Percentiles rank a stretch among this genome's conserved stretches.
These are phyloP conservation scores for Pisolithus orientalis DNA, from an alignment of 768 basidiomycete species.

Conservation along the genomic window DNA sequence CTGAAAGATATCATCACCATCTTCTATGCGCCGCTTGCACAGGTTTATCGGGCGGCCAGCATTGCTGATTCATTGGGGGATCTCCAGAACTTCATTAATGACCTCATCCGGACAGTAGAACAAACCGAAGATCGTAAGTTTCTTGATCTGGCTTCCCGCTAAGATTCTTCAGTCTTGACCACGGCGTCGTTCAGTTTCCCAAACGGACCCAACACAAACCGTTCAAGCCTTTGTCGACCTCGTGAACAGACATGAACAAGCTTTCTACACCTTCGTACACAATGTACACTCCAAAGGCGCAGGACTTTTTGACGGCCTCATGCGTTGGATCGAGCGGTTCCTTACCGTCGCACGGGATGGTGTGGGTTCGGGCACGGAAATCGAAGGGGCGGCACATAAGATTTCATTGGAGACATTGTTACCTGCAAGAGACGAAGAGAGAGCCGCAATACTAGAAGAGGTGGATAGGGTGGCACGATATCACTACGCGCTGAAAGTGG, in stretches of 20 bases:
- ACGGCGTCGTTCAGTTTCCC: constrained; percentile 49
- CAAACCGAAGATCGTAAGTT: constrained; percentile 79
- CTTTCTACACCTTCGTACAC: constrained; percentile 96
- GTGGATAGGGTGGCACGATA: constrained; percentile 86
- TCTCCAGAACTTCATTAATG: constrained; percentile 89
- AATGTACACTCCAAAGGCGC: constrained; percentile 97
- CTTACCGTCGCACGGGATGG: constrained; percentile 88
- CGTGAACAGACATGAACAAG: constrained; percentile 88
- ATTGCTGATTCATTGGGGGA: constrained; percentile 92
- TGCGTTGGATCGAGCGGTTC: constrained; percentile 97
- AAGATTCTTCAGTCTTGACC: background rate
- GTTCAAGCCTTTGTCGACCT: constrained; percentile 93
- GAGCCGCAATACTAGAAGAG: constrained; percentile 72
- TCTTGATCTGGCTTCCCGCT: constrained; percentile 1
- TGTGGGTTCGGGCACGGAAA: constrained; percentile 40
- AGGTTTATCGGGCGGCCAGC: constrained; percentile 95
- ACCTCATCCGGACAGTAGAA: constrained; percentile 93
- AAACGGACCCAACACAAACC: constrained; percentile 76
- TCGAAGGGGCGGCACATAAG: constrained; percentile 9
- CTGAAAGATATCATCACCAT: constrained; percentile 99
- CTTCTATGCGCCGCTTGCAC: constrained; percentile 93
- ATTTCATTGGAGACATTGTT: constrained; percentile 87
- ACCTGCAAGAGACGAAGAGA: constrained; percentile 74
- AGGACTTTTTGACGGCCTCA: constrained; percentile 86
- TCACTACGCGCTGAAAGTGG: constrained; percentile 90